phyloP scores from a whole-genome alignment of 2,329 filamentous ascomycete species.

The Pseudohalonectria lignicola region DNA sequence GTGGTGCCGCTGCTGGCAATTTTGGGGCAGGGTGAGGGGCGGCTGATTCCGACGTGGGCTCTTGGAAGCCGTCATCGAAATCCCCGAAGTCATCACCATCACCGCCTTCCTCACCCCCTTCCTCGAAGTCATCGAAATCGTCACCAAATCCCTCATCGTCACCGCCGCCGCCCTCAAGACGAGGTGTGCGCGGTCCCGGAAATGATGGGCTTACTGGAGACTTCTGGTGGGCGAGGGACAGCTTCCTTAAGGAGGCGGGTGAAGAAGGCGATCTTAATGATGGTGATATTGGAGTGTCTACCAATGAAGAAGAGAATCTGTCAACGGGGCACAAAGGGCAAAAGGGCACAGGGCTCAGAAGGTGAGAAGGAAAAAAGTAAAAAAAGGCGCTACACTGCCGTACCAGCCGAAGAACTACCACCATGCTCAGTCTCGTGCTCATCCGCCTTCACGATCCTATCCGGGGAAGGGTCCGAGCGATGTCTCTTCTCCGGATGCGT shows the following conservation, averaged over 20 bases:
- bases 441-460: constrained; percentile 35
- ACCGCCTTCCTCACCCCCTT: constrained; percentile 37
- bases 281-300: constrained; percentile 25
- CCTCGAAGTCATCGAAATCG: constrained; percentile 53
- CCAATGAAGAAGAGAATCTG: constrained; percentile 18
- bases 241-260: too few relatives aligned
- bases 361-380: constrained; percentile 6
- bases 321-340: constrained; percentile 20
- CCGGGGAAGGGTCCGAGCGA: constrained; percentile 40
- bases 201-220: background rate
- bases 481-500: constrained; percentile 33
- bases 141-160: constrained; percentile 42
- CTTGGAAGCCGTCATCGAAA: constrained; percentile 63
- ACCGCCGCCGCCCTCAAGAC: constrained; percentile 19
- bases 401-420: constrained; percentile 19
- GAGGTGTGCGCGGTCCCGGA: too few relatives aligned
- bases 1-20: constrained; percentile 13
- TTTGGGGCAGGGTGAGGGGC: constrained; percentile 31
- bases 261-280: too few relatives aligned
- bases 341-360: constrained; percentile 5
- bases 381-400: constrained; percentile 19
- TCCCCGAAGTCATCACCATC: constrained; percentile 53
- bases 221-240: too few relatives aligned
- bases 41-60: constrained; percentile 26
- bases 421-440: constrained; percentile 19